Base-by-base conservation (phyloP, 2,329 filamentous ascomycete genomes). In the Cladosporium velox region DNA sequence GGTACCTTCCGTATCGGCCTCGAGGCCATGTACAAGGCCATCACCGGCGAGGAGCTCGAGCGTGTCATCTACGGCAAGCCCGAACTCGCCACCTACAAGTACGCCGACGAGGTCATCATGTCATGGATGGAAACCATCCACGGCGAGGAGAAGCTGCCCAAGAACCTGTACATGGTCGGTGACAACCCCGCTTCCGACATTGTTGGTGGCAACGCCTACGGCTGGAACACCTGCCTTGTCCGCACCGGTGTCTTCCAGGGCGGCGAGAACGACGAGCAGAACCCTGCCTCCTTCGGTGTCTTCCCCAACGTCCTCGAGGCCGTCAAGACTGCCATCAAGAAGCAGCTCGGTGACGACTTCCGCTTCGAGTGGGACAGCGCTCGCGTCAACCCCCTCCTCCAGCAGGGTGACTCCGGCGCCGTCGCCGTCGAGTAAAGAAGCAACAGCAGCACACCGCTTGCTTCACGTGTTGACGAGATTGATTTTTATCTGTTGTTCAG, bases 181-280 rank as follows among this genome's bases (percentile, higher is more conserved):
- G 89, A 91, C 79, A 91, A 91, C 81, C 89, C 89, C 7, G 87
- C 87, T 30, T 90, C 87, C 30, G 89, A 91, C 75, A 91, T 91
- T 73, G 84, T 90, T 69, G 90, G 90, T 68, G 90, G 90, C 68
- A 92, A 92, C 84, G 90, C 89, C 85, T 91, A 92, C 78, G 89
- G 89, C 67, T 92, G 90, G 90, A 92, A 92, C 80, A 92, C 90
- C 3, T 92, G 90, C 75, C 80, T 92, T 64, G 90, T 92, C 65
- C 87, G 90, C 74, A 92, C 90, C 0, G 90, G 90, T 79, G 90
- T 92, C 58, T 92, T 90, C 85, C 88, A 91, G 80, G 90, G 90
- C 68, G 89, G 86, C 21, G 89, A 87, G 67, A 92, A 92, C 75
- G 90, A 92, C 74, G 84, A 89, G 77, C 83, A 91, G 79, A 92